Evolutionary conservation across 2,329 filamentous ascomycete genomes (phyloP).

Genomic region (Arthrobotrys sinensis): DNA sequence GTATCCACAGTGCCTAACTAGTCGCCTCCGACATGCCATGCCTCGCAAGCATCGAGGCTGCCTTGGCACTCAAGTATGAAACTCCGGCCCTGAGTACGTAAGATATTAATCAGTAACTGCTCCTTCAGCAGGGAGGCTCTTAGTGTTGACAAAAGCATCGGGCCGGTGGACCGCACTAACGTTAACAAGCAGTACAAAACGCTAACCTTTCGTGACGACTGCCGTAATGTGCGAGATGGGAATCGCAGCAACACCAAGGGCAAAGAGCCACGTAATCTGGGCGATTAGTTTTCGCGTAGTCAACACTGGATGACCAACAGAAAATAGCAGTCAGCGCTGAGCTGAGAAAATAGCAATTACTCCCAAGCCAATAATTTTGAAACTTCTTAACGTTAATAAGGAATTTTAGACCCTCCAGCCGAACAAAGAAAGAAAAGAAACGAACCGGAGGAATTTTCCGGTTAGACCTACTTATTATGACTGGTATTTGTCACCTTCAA

Average conservation of each 20-base stretch:
- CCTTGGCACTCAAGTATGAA: constrained; percentile 1
- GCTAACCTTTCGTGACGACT: not conserved
- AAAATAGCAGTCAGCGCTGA: too few relatives aligned
- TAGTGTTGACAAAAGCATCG: not conserved
- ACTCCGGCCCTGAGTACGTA: constrained; percentile 10
- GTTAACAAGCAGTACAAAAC: too few relatives aligned
- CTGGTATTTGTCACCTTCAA: constrained; percentile 2
- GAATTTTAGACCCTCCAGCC: not conserved
- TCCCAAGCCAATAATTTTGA: too few relatives aligned
- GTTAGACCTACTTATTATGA: not conserved
- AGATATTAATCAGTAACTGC: not conserved
- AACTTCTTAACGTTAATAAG: too few relatives aligned
- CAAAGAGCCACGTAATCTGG: constrained; percentile 13
- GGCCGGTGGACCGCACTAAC: constrained; percentile 2
- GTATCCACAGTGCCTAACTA: not conserved
- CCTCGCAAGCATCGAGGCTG: not conserved
- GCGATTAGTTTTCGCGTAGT: not conserved
- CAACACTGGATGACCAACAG: not conserved
- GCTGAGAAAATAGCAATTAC: too few relatives aligned
- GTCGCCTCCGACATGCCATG: not conserved
- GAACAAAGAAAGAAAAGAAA: not conserved
- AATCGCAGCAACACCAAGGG: not conserved
- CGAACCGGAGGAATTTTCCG: constrained; percentile 1
- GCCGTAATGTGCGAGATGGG: not conserved
- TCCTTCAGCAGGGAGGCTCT: constrained; percentile 15